Base-by-base conservation (phyloP, 2,329 filamentous ascomycete species). In the Hysterium pulicare region DNA sequence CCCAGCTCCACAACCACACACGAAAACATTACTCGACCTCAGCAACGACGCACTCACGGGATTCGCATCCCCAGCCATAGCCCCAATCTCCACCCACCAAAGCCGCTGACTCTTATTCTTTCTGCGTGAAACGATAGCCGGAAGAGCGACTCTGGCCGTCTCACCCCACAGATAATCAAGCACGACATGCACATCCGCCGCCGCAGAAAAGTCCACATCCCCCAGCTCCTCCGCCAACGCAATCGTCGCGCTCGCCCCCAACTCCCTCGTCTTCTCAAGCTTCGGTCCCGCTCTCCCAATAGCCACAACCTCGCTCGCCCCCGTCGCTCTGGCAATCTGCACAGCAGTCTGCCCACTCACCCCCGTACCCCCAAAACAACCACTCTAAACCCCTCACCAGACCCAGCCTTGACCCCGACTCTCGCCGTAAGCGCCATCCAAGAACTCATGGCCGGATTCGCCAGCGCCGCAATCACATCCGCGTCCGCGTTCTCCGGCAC, bases 341-440 rank as follows among this genome's bases (percentile, higher is more conserved):
- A 76, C 71, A 0, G 77, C 78, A 0, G 78, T 58, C 3, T 68
- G 64, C 1, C 78, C 79, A 32, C 74, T 77, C 0, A 72, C 71
- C 15, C 72, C 75, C 0, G 77, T 79, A 70, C 78, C 1, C 78
- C 78, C 11, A 79, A 47, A 33, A 81, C 71, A 11, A 79, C 62
- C 3, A 74, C 72, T 3, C 68, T 72, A 53, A 76, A 80, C 4
- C 65, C 59, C 16, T 57, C 34, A 2, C 68, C 66, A 3, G 76
- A 58, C 5, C 61, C 49, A n/a, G n/a, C n/a, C 4, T 45, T 49
- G 9, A 54, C 33, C 2, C 45, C 49, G 0, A 71, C 70, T 5
- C 77, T 69, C 30, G 70, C 64, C 17, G 63, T 68, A 26, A 82
- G 61, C 4, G 76, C 77, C 76, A 82, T 78, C 78, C 78, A 82